These are phyloP conservation scores for Naumovozyma baii DNA, from an alignment of 805 yeast genomes.

Conservation along the genomic window DNA sequence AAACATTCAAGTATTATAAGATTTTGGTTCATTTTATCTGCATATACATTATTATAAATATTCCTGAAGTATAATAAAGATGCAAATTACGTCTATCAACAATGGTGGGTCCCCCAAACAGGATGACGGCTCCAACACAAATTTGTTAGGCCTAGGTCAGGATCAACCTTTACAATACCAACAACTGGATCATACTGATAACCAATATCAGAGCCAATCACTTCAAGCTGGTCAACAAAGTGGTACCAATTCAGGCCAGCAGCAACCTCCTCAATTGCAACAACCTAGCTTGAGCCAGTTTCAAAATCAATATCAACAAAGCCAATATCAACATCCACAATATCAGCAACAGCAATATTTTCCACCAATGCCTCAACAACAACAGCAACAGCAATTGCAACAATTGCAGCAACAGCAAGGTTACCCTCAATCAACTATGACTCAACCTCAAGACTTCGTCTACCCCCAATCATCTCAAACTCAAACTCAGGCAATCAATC, in stretches of 20 bases:
- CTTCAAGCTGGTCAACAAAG: constrained; percentile 7
- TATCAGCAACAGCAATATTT: constrained; percentile 6
- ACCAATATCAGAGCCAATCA: constrained; percentile 7
- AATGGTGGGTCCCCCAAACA: constrained; percentile 15
- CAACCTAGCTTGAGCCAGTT: constrained; percentile 3
- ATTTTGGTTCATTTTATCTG: too few relatives aligned
- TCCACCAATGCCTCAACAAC: neutral
- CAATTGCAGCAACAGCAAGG: constrained; percentile 3
- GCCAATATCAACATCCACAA: constrained; percentile 6
- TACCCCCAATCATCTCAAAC: constrained; percentile 8
- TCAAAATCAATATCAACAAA: constrained; percentile 8
- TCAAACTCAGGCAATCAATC: constrained; percentile 13
- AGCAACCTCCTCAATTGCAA: constrained; percentile 6
- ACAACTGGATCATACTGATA: constrained; percentile 14
- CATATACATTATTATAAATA: too few relatives aligned
- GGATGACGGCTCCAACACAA: constrained; percentile 9
- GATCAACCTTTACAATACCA: constrained; percentile 21
- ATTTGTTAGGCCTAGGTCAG: constrained; percentile 4
- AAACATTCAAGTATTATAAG: too few relatives aligned
- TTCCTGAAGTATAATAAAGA: too few relatives aligned
- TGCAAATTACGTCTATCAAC: constrained; percentile 10
- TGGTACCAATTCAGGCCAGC: too few relatives aligned
- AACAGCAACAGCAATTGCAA: constrained; percentile 6
- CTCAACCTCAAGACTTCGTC: constrained; percentile 16
- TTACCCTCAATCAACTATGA: neutral